These are phyloP conservation scores for Xylariales sp. DNA, from an alignment of 2,329 filamentous ascomycete genomes.

Conservation along the genomic window DNA sequence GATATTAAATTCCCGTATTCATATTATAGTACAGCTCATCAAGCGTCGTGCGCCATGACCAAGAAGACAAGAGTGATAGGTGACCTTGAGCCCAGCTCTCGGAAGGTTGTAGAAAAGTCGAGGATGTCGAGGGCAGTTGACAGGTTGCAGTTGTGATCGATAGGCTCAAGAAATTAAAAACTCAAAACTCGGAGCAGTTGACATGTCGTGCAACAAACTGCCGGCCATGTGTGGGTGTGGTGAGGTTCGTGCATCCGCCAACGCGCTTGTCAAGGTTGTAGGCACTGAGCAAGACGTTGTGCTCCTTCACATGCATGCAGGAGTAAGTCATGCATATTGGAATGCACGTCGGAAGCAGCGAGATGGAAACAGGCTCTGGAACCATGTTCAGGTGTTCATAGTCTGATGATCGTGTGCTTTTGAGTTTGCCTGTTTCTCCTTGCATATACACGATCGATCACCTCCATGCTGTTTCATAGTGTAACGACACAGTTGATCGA, in stretches of 20 bases:
- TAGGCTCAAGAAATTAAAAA: too few relatives aligned
- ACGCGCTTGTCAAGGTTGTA: not conserved
- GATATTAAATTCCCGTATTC: conserved; percentile 7
- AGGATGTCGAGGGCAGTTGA: conserved; percentile 15
- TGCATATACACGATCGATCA: not conserved
- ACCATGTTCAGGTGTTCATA: conserved; percentile 12
- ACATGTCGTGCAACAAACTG: conserved; percentile 1
- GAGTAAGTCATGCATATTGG: conserved; percentile 3
- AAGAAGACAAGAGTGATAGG: conserved; percentile 5
- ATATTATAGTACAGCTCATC: conserved; percentile 9
- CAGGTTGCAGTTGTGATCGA: too few relatives aligned
- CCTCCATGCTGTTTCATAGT: conserved; percentile 1
- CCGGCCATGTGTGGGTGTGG: not conserved
- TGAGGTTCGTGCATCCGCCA: conserved; percentile 8
- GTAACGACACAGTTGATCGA: conserved; percentile 8
- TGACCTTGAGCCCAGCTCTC: conserved; percentile 12
- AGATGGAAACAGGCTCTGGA: conserved; percentile 15
- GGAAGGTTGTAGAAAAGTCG: conserved; percentile 6
- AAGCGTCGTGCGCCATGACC: conserved; percentile 1
- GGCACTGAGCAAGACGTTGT: conserved; percentile 1
- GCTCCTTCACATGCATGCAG: conserved; percentile 7
- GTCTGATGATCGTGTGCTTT: not conserved
- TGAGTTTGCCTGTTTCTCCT: not conserved
- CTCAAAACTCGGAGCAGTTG: not conserved
- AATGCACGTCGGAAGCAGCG: not conserved